A percentile compares a stretch with the other conserved stretches of the same genome.
phyloP scores from a whole-genome alignment of 495 filamentous ascomycete genomes.

The Apiosordaria backusii region DNA sequence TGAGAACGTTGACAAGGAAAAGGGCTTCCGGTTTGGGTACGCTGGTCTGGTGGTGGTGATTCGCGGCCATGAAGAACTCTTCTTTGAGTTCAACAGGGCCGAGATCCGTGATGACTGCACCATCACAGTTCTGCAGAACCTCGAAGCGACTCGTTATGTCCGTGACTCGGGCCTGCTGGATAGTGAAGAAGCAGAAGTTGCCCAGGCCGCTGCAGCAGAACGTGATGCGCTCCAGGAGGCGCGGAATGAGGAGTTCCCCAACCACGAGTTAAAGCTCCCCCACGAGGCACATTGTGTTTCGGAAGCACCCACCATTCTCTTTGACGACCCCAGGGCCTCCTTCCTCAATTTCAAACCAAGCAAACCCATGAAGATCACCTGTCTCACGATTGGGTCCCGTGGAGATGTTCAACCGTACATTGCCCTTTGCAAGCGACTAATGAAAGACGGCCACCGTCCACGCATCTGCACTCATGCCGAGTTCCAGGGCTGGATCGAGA shows the following conservation, averaged over 20 bases:
- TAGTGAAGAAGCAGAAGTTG: slow-evolving; percentile 64
- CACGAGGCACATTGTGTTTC: slow-evolving; percentile 47
- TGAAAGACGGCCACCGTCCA: slow-evolving; percentile 81
- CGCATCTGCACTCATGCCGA: slow-evolving; percentile 90
- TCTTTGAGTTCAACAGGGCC: slow-evolving; percentile 82
- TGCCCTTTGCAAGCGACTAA: slow-evolving; percentile 84
- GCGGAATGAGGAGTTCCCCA: slow-evolving; percentile 56
- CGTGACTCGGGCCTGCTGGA: slow-evolving; percentile 67
- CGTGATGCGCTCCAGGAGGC: slow-evolving; percentile 79
- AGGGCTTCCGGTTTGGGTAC: slow-evolving; percentile 89
- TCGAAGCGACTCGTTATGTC: slow-evolving; percentile 70
- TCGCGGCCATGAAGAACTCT: slow-evolving; percentile 90
- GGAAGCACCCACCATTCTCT: slow-evolving; percentile 69
- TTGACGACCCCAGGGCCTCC: slow-evolving; percentile 88
- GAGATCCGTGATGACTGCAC: slow-evolving; percentile 85
- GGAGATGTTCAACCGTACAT: slow-evolving; percentile 98
- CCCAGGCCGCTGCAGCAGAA: slow-evolving; percentile 76
- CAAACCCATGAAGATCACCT: slow-evolving; percentile 80
- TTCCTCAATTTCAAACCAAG: slow-evolving; percentile 93
- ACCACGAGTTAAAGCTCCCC: slow-evolving; percentile 57
- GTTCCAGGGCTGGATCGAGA: slow-evolving; percentile 82
- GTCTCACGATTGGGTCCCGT: slow-evolving; percentile 90
- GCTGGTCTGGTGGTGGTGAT: slow-evolving; percentile 89
- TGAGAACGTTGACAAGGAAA: slow-evolving; percentile 92
- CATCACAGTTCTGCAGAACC: slow-evolving; percentile 69